Percentiles rank a stretch among this genome's conserved stretches.
These are phyloP conservation scores for Blumeria graminis DNA, from an alignment of 2,329 filamentous ascomycete species.

Conservation along the genomic window DNA sequence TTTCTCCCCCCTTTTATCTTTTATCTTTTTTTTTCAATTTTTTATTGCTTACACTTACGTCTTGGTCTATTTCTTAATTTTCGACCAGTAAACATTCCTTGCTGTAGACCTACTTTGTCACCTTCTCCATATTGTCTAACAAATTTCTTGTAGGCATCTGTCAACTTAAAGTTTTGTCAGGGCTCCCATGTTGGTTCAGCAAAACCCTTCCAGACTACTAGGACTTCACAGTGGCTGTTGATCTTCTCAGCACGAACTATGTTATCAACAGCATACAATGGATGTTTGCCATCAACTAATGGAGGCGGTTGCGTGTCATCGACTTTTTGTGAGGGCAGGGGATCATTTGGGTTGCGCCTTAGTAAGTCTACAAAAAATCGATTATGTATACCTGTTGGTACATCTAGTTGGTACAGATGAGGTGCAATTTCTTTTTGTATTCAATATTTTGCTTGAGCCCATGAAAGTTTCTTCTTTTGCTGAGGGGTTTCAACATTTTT, in stretches of 20 bases:
- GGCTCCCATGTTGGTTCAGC: no score
- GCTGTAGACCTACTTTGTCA: neutral
- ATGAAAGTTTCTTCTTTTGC: neutral
- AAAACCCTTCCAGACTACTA: neutral
- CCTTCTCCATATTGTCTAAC: neutral
- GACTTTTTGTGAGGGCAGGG: conserved; percentile 1
- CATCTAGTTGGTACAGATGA: neutral
- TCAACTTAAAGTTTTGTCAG: neutral
- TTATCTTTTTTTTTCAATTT: neutral
- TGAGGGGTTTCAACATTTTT: neutral
- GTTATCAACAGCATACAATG: neutral
- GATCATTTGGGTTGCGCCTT: conserved; percentile 1
- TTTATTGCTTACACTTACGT: neutral
- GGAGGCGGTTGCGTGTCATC: neutral
- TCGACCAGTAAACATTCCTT: neutral
- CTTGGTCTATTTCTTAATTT: neutral
- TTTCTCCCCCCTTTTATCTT: no score
- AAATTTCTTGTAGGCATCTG: neutral
- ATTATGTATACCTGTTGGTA: conserved; percentile 1
- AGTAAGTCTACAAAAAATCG: conserved; percentile 1
- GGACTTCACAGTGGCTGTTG: neutral
- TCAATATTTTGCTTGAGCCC: neutral
- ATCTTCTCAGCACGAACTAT: neutral
- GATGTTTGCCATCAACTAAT: neutral
- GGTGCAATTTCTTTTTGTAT: conserved; percentile 1